phyloP scores from a whole-genome alignment of 139 green algal species.

The Edaphochlamys debaryana region DNA sequence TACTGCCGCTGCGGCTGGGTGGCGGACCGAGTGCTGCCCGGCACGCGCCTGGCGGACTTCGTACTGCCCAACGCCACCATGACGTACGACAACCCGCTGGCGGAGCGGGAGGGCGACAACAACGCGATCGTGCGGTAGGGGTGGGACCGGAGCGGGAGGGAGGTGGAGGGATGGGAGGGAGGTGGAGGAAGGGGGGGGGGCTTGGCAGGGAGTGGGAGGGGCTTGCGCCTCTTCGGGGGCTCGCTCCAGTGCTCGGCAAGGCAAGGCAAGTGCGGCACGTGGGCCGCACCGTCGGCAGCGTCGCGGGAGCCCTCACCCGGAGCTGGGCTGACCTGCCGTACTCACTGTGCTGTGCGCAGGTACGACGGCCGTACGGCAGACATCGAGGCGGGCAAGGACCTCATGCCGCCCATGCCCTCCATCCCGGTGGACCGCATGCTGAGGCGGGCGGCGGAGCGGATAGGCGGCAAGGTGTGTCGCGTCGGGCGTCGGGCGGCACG shows the following conservation, averaged over 20 bases:
- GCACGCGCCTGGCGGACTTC: constrained; percentile 25
- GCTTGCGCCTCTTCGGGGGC: too few relatives aligned
- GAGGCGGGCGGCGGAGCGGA: constrained; percentile 52
- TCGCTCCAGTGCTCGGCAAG: too few relatives aligned
- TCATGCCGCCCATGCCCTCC: constrained; percentile 61
- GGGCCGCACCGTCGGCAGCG: too few relatives aligned
- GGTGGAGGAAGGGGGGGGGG: too few relatives aligned
- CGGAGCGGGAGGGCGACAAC: not conserved
- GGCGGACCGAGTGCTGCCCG: constrained; percentile 6
- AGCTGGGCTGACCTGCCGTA: too few relatives aligned
- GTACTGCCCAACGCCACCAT: constrained; percentile 15
- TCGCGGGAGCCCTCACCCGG: too few relatives aligned
- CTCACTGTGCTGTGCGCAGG: too few relatives aligned
- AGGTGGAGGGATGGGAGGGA: too few relatives aligned
- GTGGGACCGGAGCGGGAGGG: not conserved
- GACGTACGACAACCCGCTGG: constrained; percentile 51
- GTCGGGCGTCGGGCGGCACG: too few relatives aligned
- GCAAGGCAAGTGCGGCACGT: too few relatives aligned
- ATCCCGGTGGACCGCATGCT: constrained; percentile 57
- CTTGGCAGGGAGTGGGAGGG: too few relatives aligned
- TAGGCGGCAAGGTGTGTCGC: constrained; percentile 49
- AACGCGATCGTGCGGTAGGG: not conserved
- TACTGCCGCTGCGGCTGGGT: constrained; percentile 70
- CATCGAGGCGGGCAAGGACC: constrained; percentile 50
- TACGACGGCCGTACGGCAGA: too few relatives aligned